Evolutionary conservation across 768 basidiomycete species (phyloP), one percentile per base, ranked within the genome.

Genomic region (Clavaria fumosa): DNA sequence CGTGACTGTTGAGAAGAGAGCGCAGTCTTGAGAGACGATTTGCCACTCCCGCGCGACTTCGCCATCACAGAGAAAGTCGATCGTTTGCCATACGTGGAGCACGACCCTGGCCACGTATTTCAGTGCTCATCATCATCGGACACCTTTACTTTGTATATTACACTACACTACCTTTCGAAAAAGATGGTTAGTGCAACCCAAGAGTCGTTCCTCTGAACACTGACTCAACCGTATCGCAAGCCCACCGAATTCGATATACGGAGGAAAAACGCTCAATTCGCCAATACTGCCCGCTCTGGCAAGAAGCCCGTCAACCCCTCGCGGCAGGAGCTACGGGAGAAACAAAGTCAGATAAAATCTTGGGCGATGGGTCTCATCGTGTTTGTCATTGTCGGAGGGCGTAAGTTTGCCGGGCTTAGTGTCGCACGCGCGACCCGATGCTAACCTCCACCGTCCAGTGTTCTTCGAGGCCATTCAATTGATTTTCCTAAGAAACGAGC

Each of bases 191-290:
- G 4, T 36, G 22, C 26, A 36, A 21, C 21, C 11, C 11, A 18
- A 7, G 15, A 5, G n/a, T n/a, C 21, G 5, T 6, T 19, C 10
- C 11, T 38, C 24, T 14, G 4, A 10, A 7, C n/a, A 21, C 33
- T 43, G 23, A 30, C 17, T 31, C 18, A 11, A 20, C 22, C n/a
- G n/a, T n/a, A n/a, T 12, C 24, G 11, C 5, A 49, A 84, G 80
- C 81, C 82, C 37, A 82, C 78, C 38, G 72, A 80, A 63, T 84
- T 81, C 53, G 83, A 86, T 50, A 67, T 85, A 59, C 76, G 80
- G 47, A 72, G 75, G 50, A 72, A 73, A 56, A 89, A 86, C 56
- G 69, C 67, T 40, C 78, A 84, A 59, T 89, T 89, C 58, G 79
- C 77, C 27, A 72, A 66, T 42, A 73, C 75, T 43, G 76, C 72